Base-by-base conservation (phyloP, 768 basidiomycete species). In the Podaxis rugospora region DNA sequence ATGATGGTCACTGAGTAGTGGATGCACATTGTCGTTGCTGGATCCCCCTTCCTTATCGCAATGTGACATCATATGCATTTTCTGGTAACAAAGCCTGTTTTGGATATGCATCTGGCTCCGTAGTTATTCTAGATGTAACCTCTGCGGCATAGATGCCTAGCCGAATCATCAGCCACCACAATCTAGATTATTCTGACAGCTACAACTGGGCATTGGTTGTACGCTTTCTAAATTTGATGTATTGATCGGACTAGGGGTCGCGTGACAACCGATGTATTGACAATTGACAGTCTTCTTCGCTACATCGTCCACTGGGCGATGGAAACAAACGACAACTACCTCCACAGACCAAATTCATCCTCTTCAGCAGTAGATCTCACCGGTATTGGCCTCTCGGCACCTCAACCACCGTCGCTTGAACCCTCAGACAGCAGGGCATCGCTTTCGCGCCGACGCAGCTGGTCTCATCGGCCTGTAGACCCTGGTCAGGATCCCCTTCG, bases 361-460 rank as follows among this genome's bases (percentile, higher is more conserved):
- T 79, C 85, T 51, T 87, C 85, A 23, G 84, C 82, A 42, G 67
- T 87, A 62, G 81, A 87, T 70, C 68, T 87, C 37, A 72, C 80
- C 49, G 71, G 76, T n/a, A 75, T 80, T 51, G 80, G 80, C 28
- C 70, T 84, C 60, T 75, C 79, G 44, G 74, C 72, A 21, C 84
- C 85, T 14, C 69, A 79, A 39, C 85, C 86, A 10, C 84, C 86
- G n/a, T 76, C 83, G 28, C 74, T 82, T 25, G 82, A 83, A 28
- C 81, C 86, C 18, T 76, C 81, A 1, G 78, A 80, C 61, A 75
- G 76, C 51, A 71, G 76, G 27, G 21, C 44, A 14, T 61, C 59
- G 13, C 72, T 78, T 63, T 68, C 86, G 39, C 78, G 86, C 63
- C 75, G 86, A 53, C 78, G 88, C 60, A 88, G 87, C 67, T 85